These are phyloP conservation scores for Linanthus parryae DNA, from an alignment of 148 eudicot species.

Conservation along the genomic window DNA sequence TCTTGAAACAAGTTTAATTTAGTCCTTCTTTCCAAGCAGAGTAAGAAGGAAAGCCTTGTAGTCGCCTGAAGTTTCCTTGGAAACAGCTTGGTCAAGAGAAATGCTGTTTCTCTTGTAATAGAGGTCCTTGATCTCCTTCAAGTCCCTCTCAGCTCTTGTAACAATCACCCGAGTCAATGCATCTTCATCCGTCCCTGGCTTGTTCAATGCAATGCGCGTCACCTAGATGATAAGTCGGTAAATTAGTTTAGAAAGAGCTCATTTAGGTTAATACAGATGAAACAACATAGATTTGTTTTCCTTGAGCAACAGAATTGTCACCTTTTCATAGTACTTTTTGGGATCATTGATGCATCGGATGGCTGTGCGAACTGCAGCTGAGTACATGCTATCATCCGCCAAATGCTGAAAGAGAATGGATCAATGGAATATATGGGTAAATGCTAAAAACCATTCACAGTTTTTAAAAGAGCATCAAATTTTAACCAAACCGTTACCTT, in stretches of 20 bases:
- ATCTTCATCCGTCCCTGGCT: slow-evolving; percentile 64
- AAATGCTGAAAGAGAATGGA: slow-evolving; percentile 38
- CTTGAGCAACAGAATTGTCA: neutral
- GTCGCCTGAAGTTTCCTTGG: slow-evolving; percentile 58
- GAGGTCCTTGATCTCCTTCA: slow-evolving; percentile 44
- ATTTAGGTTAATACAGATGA: neutral
- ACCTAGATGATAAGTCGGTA: slow-evolving; percentile 24
- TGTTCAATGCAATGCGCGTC: slow-evolving; percentile 42
- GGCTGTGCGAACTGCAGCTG: slow-evolving; percentile 38
- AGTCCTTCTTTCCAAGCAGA: slow-evolving; percentile 49
- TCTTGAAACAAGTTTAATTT: slow-evolving; percentile 7
- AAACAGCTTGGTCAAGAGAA: slow-evolving; percentile 50
- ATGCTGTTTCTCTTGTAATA: slow-evolving; percentile 72
- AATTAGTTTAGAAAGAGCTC: neutral
- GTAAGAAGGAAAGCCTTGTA: slow-evolving; percentile 73
- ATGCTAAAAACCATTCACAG: neutral
- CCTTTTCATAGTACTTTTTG: slow-evolving; percentile 65
- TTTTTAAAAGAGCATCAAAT: neutral
- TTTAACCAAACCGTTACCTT: too few relatives aligned
- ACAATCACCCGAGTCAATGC: slow-evolving; percentile 65
- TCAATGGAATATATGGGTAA: neutral
- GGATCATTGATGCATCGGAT: slow-evolving; percentile 63
- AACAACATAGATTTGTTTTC: neutral
- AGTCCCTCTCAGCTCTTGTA: slow-evolving; percentile 66
- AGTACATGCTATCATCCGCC: slow-evolving; percentile 36